phyloP scores from a whole-genome alignment of 169 alveolate genomes.

The Theileria equi region DNA sequence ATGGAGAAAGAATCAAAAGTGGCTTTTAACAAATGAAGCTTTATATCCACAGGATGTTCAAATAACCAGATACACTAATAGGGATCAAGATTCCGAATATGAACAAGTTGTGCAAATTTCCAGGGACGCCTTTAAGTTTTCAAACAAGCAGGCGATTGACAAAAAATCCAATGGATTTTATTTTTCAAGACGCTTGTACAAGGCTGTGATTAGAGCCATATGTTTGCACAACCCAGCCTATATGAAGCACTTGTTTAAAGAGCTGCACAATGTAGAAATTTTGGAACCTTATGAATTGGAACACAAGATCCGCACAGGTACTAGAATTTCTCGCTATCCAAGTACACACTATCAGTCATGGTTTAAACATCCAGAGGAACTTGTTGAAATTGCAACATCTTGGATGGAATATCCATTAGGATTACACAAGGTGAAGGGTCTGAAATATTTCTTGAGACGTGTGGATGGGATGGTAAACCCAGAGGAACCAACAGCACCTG shows the following conservation, averaged over 20 bases:
- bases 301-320: neutral
- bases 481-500: constrained; percentile 78
- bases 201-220: constrained; percentile 70
- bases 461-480: constrained; percentile 74
- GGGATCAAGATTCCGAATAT: constrained; percentile 31
- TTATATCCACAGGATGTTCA: constrained; percentile 64
- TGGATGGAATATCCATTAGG: constrained; percentile 79
- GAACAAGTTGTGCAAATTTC: constrained; percentile 68
- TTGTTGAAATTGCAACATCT: constrained; percentile 73
- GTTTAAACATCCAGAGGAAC: constrained; percentile 74
- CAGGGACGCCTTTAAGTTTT: constrained; percentile 64
- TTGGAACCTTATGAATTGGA: constrained; percentile 63
- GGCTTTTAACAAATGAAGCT: constrained; percentile 67
- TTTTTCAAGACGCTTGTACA: constrained; percentile 71
- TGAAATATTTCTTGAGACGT: constrained; percentile 67
- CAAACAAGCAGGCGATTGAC: constrained; percentile 57
- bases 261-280: constrained; percentile 67
- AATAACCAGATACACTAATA: constrained; percentile 4
- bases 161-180: constrained; percentile 62
- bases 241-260: constrained; percentile 42
- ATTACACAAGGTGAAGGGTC: constrained; percentile 72
- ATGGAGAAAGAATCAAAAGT: constrained; percentile 32
- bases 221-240: constrained; percentile 47
- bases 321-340: constrained; percentile 59
- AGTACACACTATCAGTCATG: constrained; percentile 70